Evolutionary conservation across 257 asterid genomes (phyloP).

Genomic region (Eustoma russellianum): DNA sequence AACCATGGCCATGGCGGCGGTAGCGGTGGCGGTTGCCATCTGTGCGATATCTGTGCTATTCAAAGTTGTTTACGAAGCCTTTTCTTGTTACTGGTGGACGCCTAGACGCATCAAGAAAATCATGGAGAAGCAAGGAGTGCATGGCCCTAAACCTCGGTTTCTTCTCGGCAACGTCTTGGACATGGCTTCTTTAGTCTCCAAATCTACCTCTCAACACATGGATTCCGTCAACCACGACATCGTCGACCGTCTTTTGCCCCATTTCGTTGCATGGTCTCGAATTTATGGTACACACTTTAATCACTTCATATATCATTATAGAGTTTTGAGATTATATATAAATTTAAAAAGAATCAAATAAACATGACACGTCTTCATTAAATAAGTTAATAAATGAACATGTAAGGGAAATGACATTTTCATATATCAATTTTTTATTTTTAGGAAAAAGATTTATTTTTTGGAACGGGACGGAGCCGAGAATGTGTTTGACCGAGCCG

Average conservation of each 20-base stretch:
- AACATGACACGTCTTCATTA: too few species aligned
- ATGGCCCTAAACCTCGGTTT: conserved; percentile 79
- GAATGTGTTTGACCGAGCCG: conserved; percentile 68
- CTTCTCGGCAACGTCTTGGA: conserved; percentile 69
- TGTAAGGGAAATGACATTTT: not conserved
- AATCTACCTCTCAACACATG: conserved; percentile 66
- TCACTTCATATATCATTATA: too few species aligned
- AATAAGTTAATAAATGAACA: too few species aligned
- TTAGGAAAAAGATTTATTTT: conserved; percentile 67
- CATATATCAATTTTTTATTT: not conserved
- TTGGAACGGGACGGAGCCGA: conserved; percentile 86
- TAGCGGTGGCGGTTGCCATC: conserved; percentile 7
- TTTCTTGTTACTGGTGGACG: conserved; percentile 52
- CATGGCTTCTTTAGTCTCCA: conserved; percentile 44
- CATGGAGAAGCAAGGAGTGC: conserved; percentile 83
- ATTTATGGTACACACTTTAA: conserved; percentile 37
- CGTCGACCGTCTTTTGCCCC: conserved; percentile 81
- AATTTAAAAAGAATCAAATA: too few species aligned
- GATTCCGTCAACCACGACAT: conserved; percentile 54
- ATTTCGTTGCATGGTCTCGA: conserved; percentile 63
- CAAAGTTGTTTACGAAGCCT: conserved; percentile 34
- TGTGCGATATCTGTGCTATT: conserved; percentile 15
- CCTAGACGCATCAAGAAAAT: conserved; percentile 71
- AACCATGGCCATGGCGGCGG: conserved; percentile 29
- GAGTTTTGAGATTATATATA: too few species aligned